Evolutionary conservation across 225 moss, liverwort and hornwort species (phyloP).

Genomic region (Rhytidiadelphus loreus): DNA sequence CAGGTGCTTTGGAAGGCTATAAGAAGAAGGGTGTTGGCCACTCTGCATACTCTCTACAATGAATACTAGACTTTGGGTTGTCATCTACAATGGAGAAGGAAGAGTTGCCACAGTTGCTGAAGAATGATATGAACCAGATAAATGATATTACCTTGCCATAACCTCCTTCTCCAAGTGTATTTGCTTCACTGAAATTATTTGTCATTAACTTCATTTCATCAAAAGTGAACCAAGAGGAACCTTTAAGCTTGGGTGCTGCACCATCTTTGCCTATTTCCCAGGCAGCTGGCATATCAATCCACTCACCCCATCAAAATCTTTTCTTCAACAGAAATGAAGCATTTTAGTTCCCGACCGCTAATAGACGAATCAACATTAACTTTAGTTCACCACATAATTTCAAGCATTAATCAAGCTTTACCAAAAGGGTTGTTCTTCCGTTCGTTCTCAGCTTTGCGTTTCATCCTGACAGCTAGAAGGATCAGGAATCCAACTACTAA

Average conservation of each 20-base stretch:
- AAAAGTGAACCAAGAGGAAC: slow-evolving; percentile 58
- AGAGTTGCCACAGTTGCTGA: neutral
- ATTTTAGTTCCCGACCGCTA: neutral
- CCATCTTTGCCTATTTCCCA: slow-evolving; percentile 21
- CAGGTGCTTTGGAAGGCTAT: neutral
- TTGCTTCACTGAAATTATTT: slow-evolving; percentile 31
- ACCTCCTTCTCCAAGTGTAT: slow-evolving; percentile 53
- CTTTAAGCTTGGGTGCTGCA: slow-evolving; percentile 54
- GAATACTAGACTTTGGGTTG: neutral
- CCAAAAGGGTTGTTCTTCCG: slow-evolving; percentile 58
- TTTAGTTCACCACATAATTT: neutral
- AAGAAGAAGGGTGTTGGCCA: neutral
- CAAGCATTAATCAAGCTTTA: neutral
- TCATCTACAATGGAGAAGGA: neutral
- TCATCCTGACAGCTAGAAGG: slow-evolving; percentile 25
- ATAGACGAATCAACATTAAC: neutral
- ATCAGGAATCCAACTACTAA: slow-evolving; percentile 5
- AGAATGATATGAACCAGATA: neutral
- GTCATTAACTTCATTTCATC: slow-evolving; percentile 58
- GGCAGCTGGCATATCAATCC: slow-evolving; percentile 21
- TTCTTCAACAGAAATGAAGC: neutral
- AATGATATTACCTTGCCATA: slow-evolving; percentile 53
- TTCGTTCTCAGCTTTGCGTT: slow-evolving; percentile 29
- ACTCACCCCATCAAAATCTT: neutral
- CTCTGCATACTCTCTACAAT: neutral